Conservation (phyloP, 2,329 filamentous ascomycete genomes). For the Paecilomyces sp. region DNA sequence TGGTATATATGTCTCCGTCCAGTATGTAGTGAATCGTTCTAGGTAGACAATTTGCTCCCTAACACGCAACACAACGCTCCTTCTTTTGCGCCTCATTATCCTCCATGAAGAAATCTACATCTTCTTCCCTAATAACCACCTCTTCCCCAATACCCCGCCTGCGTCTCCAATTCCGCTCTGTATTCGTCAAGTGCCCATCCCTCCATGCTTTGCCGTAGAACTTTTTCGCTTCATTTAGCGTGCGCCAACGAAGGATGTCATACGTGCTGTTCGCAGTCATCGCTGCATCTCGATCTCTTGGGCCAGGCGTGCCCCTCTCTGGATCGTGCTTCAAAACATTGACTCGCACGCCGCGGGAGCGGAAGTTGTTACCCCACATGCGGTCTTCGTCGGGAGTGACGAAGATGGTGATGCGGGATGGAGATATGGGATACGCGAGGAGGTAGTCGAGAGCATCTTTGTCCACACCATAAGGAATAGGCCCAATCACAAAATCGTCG, state of each 20-base stretch:
- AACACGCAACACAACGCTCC: background rate
- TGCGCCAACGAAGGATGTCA: constrained; percentile 27
- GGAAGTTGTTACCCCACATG: constrained; percentile 10
- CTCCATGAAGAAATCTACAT: constrained; percentile 6
- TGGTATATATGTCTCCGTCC: no score
- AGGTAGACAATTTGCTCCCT: background rate
- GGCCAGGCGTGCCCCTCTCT: constrained; percentile 10
- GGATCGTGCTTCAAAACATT: constrained; percentile 2
- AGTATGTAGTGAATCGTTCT: no score
- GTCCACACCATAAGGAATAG: constrained; percentile 12
- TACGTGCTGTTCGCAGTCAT: constrained; percentile 25
- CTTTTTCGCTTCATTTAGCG: constrained; percentile 14
- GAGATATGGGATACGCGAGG: constrained; percentile 12
- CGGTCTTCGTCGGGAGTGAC: constrained; percentile 16
- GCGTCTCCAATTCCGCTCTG: constrained; percentile 27
- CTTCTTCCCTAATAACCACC: constrained; percentile 19
- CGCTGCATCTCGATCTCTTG: constrained; percentile 20
- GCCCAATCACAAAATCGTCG: constrained; percentile 16
- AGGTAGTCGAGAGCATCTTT: constrained; percentile 21
- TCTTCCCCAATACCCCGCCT: constrained; percentile 14
- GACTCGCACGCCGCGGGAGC: constrained; percentile 4
- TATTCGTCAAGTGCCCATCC: constrained; percentile 23
- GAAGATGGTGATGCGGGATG: constrained; percentile 16
- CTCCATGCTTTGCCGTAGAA: constrained; percentile 20
- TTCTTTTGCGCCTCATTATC: background rate